Evolutionary conservation across 2,329 filamentous ascomycete species (phyloP).

Genomic region (Penicillium sp.): DNA sequence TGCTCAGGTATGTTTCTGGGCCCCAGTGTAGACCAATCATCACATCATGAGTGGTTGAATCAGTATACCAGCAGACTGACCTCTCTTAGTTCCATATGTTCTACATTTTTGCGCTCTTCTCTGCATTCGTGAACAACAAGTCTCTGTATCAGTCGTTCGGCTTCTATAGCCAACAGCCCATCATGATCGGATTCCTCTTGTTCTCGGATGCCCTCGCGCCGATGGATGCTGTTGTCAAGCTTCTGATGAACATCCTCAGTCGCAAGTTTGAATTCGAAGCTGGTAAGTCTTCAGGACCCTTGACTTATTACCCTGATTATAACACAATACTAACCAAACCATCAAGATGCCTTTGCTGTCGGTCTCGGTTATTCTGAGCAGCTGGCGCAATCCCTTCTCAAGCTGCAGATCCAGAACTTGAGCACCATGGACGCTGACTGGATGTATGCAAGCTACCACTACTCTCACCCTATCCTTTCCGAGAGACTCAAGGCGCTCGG

Average conservation of each 20-base stretch:
- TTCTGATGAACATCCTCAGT: constrained; percentile 90
- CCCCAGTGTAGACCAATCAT: neutral
- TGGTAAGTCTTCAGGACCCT: constrained; percentile 48
- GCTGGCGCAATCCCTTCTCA: constrained; percentile 80
- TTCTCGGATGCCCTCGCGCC: constrained; percentile 95
- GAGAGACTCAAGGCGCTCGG: constrained; percentile 85
- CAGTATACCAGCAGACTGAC: too few relatives aligned
- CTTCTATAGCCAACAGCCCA: constrained; percentile 71
- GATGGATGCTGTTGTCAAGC: constrained; percentile 84
- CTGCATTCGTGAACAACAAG: constrained; percentile 89
- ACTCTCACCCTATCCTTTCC: constrained; percentile 90
- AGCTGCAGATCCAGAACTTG: constrained; percentile 95
- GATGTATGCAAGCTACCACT: constrained; percentile 97
- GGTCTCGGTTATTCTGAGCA: constrained; percentile 74
- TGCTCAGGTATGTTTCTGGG: constrained; percentile 57
- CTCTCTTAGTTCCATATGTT: constrained; percentile 72
- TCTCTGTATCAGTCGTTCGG: constrained; percentile 88
- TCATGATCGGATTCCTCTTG: constrained; percentile 92
- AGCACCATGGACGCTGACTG: constrained; percentile 98
- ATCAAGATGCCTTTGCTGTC: constrained; percentile 71
- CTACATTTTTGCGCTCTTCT: constrained; percentile 94
- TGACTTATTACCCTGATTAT: too few relatives aligned
- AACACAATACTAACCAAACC: too few relatives aligned
- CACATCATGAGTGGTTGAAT: too few relatives aligned
- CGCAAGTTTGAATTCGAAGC: constrained; percentile 94